Conservation (phyloP, 352 stramenopile genomes). For the Pythium chondricola region DNA sequence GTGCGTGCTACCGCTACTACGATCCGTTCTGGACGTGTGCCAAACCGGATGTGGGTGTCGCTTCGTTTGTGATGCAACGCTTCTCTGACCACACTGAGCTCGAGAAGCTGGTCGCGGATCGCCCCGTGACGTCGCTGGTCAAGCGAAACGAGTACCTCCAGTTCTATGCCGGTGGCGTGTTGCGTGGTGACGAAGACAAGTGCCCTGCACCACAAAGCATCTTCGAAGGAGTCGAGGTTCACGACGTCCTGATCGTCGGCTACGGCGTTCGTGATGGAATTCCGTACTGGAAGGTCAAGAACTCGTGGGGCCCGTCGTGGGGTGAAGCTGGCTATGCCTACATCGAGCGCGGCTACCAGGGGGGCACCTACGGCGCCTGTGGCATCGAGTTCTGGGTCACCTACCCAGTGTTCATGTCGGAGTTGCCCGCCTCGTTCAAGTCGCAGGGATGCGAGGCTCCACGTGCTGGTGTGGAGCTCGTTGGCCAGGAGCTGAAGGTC, state of each 20-base stretch:
- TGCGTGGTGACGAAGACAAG: conserved; percentile 1
- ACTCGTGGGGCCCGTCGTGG: conserved; percentile 25
- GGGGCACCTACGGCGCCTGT: conserved; percentile 4
- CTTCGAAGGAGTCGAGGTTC: conserved; percentile 10
- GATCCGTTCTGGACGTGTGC: conserved; percentile 6
- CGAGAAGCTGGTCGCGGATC: neutral
- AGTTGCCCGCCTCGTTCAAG: neutral
- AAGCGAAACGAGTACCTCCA: neutral
- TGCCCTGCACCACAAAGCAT: too few species aligned
- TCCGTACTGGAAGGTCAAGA: conserved; percentile 31
- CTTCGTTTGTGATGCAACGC: neutral
- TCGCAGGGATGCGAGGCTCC: neutral
- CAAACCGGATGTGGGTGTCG: conserved; percentile 5
- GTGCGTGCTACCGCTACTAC: conserved; percentile 4
- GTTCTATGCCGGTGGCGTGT: conserved; percentile 11
- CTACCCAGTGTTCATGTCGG: conserved; percentile 3
- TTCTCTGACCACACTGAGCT: conserved; percentile 7
- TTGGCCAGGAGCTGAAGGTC: neutral
- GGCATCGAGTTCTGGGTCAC: conserved; percentile 1
- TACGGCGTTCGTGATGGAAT: conserved; percentile 18
- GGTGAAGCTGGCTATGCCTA: conserved; percentile 27
- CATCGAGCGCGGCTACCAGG: conserved; percentile 13
- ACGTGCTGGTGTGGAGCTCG: neutral
- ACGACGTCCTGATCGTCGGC: conserved; percentile 26
- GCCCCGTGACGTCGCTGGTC: neutral